Evolutionary conservation across 768 basidiomycete genomes (phyloP), one percentile per base, ranked within the genome.

Genomic region (Mycena galericulata): DNA sequence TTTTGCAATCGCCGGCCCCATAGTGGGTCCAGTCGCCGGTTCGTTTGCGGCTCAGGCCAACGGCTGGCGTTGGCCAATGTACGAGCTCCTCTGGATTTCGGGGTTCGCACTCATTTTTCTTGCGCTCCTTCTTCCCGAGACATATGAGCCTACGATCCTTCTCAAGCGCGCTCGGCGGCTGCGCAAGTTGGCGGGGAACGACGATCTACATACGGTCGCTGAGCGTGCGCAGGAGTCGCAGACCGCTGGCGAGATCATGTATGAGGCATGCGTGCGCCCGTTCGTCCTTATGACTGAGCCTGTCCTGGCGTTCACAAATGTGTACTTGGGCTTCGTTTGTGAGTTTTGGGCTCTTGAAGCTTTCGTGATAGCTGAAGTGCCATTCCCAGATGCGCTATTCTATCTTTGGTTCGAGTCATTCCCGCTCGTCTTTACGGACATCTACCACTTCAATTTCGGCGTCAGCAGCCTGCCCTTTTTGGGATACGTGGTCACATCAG

Each of bases 321-420:
- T 79, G 3, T 80, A 79, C 65, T 62, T 79, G 40, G 75, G 75
- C 4, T 73, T 80, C 15, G 71, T 77, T 24, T 80, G 71, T 70
- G 40, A 65, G 69, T 66, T 17, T 18, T 10, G 2, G 6, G 40
- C n/a, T 22, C 15, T 40, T 18, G 2, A 18, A 12, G 4, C 10
- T 17, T 9, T n/a, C 2, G 3, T 40, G 24, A n/a, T 24, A 15
- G n/a, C 36, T 59, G 14, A 49, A 12, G 10, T 24, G 29, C 4
- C 22, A 22, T n/a, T 30, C 9, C 9, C 34, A 63, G 69, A 78
- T 62, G 76, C 73, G 18, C 40, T 79, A 24, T 72, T 77, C 27
- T 77, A 76, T 70, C 67, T 79, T 32, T 80, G 75, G 77, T 79
- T 79, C 57, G 76, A 79, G 55, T 74, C 77, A 0, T 80, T 80